Conservation (phyloP, 495 filamentous ascomycete species). For the Neurospora pannonica region DNA sequence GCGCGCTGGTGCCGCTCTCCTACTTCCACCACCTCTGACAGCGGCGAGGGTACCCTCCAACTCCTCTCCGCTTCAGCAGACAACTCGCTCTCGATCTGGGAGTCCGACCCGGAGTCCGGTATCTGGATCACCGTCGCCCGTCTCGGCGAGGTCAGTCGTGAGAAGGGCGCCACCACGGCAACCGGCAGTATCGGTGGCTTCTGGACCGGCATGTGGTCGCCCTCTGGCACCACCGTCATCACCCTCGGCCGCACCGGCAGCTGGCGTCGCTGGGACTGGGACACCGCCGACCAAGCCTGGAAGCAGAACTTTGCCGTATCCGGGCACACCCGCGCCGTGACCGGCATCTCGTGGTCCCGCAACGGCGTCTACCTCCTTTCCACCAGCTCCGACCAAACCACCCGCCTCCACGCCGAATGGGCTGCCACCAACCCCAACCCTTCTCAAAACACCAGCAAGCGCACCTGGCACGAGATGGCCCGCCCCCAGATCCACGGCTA, state of each 20-base stretch:
- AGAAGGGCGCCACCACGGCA: slow-evolving; percentile 90
- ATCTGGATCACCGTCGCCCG: slow-evolving; percentile 80
- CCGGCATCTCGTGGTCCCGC: slow-evolving; percentile 73
- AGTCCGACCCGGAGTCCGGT: slow-evolving; percentile 68
- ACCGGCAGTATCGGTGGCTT: slow-evolving; percentile 94
- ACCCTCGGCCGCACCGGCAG: slow-evolving; percentile 86
- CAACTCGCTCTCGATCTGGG: slow-evolving; percentile 90
- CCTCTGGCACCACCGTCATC: slow-evolving; percentile 59
- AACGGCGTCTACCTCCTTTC: slow-evolving; percentile 79
- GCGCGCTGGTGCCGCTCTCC: slow-evolving; percentile 57
- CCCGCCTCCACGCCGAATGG: slow-evolving; percentile 87
- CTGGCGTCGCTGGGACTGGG: slow-evolving; percentile 72
- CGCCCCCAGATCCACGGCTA: slow-evolving; percentile 97
- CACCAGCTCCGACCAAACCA: slow-evolving; percentile 87
- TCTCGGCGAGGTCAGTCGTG: slow-evolving; percentile 84
- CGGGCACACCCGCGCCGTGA: slow-evolving; percentile 73
- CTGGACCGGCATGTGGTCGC: slow-evolving; percentile 92
- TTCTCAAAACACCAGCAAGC: slow-evolving; percentile 9
- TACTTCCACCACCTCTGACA: slow-evolving; percentile 13
- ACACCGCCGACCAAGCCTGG: slow-evolving; percentile 52
- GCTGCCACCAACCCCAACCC: slow-evolving; percentile 15
- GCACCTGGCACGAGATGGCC: slow-evolving; percentile 89
- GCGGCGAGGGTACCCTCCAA: slow-evolving; percentile 40
- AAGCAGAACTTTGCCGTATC: slow-evolving; percentile 64
- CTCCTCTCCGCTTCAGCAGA: slow-evolving; percentile 90